Percentiles rank a stretch among this genome's conserved stretches.
These are phyloP conservation scores for Helianthus tuberosus DNA, from an alignment of 129 eudicot genomes.

Conservation along the genomic window DNA sequence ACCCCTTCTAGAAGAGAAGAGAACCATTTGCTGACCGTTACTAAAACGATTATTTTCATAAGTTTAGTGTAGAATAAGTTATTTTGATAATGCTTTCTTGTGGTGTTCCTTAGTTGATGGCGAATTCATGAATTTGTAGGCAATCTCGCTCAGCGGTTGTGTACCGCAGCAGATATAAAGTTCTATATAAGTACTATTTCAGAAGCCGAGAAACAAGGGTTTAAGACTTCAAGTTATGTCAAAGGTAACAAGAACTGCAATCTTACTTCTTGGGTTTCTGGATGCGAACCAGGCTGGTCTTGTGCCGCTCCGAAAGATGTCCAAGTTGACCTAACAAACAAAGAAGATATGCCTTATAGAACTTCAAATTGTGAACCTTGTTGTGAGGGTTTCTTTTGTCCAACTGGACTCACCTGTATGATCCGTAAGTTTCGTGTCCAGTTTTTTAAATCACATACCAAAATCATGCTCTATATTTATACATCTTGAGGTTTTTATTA, in stretches of 20 bases:
- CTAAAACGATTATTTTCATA: no score
- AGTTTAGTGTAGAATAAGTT: background rate
- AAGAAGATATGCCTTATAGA: slow-evolving; percentile 62
- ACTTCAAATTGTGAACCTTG: slow-evolving; percentile 63
- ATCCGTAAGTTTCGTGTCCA: slow-evolving; percentile 67
- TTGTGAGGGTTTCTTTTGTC: slow-evolving; percentile 95
- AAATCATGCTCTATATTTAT: background rate
- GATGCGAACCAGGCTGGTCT: slow-evolving; percentile 99
- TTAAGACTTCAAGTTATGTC: slow-evolving; percentile 38
- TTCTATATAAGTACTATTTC: slow-evolving; percentile 53
- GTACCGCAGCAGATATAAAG: slow-evolving; percentile 88
- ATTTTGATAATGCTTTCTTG: slow-evolving; percentile 1
- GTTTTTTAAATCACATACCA: background rate
- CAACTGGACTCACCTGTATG: slow-evolving; percentile 96
- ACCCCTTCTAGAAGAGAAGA: no score
- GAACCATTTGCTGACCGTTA: no score
- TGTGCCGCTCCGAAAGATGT: slow-evolving; percentile 50
- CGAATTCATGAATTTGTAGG: slow-evolving; percentile 37
- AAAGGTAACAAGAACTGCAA: slow-evolving; percentile 83
- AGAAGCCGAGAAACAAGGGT: slow-evolving; percentile 42
- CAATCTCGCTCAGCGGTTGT: slow-evolving; percentile 57
- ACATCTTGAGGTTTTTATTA: background rate
- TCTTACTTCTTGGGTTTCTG: slow-evolving; percentile 69
- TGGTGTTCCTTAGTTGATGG: slow-evolving; percentile 1
- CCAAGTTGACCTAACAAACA: slow-evolving; percentile 56